Evolutionary conservation across 1,284 basidiomycete genomes (phyloP), one percentile per base, ranked within the genome.

Genomic region (Ganoderma multipileum): DNA sequence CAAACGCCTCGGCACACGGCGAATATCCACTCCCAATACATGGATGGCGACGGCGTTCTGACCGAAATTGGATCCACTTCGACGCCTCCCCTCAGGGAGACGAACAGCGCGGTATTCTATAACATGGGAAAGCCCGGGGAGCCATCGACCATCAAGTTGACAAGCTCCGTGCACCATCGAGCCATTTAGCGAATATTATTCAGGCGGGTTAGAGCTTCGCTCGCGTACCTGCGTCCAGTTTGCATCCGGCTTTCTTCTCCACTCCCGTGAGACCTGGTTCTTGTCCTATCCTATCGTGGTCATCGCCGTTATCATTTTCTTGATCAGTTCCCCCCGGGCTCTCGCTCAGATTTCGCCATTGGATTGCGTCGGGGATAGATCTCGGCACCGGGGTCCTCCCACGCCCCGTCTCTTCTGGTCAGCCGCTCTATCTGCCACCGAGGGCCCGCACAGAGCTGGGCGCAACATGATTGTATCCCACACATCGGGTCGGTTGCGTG

Each of bases 381-480:
- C 54, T 72, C 71, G 71, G 71, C 71, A 68, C 71, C 71, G 71
- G 68, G 23, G 18, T 42, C 23, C 63, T 72, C 68, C 62, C 71
- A 68, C 66, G 66, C 59, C 36, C 39, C 2, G 26, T 28, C 44
- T 61, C 50, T 50, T 64, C 64, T 33, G 66, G 47, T 58, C 55
- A n/a, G 5, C 7, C 62, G n/a, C 20, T 50, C 33, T 59, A 33
- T 67, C 44, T 58, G 54, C 54, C 38, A 41, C 63, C 65, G 66
- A 70, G 42, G 8, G 33, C 26, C 50, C 42, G 36, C 23, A 26
- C 47, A 12, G 16, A 38, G 38, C 26, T n/a, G 54, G 63, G 14
- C 16, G 26, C 47, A 12, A n/a, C 14, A 28, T 28, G 50, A 64
- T 39, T 28, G 18, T 30, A 44, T 47, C 61, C 61, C 57, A 58